These are phyloP conservation scores for Gossypium ekmanianum DNA, from an alignment of 345 rosid genomes.

Conservation along the genomic window DNA sequence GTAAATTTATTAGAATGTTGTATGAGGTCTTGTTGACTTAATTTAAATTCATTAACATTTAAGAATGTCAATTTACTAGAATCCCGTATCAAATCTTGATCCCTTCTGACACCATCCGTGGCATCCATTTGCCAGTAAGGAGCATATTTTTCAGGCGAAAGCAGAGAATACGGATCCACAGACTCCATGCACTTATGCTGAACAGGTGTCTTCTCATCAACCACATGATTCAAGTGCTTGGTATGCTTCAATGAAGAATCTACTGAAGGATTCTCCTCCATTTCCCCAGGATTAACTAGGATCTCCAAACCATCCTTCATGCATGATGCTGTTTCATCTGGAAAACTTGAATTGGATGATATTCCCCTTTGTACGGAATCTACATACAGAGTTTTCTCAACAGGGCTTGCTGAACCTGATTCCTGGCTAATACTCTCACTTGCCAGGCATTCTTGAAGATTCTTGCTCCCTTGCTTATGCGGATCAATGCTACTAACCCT, in stretches of 20 bases:
- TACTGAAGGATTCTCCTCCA: constrained; percentile 25
- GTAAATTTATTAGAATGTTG: constrained; percentile 11
- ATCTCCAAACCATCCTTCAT: constrained; percentile 17
- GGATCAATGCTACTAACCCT: constrained; percentile 16
- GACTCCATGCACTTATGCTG: constrained; percentile 23
- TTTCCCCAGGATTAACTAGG: constrained; percentile 22
- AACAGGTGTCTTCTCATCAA: constrained; percentile 7
- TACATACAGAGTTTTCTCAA: constrained; percentile 75
- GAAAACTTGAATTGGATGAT: constrained; percentile 25
- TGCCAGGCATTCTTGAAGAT: constrained; percentile 49
- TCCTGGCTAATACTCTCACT: constrained; percentile 44
- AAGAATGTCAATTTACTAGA: constrained; percentile 17
- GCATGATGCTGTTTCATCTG: constrained; percentile 18
- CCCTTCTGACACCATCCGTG: constrained; percentile 16
- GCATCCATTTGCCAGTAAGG: constrained; percentile 12
- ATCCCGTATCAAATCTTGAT: constrained; percentile 18
- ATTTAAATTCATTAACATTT: constrained; percentile 18
- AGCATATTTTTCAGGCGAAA: constrained; percentile 21
- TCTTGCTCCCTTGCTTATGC: constrained; percentile 24
- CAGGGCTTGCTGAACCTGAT: constrained; percentile 33
- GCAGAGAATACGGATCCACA: constrained; percentile 18
- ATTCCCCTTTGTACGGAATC: constrained; percentile 49
- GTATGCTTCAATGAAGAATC: constrained; percentile 32
- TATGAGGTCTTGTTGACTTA: constrained; percentile 14
- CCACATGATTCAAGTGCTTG: constrained; percentile 1